phyloP scores from a whole-genome alignment of 768 basidiomycete genomes.

The Stropharia rugosoannulata region DNA sequence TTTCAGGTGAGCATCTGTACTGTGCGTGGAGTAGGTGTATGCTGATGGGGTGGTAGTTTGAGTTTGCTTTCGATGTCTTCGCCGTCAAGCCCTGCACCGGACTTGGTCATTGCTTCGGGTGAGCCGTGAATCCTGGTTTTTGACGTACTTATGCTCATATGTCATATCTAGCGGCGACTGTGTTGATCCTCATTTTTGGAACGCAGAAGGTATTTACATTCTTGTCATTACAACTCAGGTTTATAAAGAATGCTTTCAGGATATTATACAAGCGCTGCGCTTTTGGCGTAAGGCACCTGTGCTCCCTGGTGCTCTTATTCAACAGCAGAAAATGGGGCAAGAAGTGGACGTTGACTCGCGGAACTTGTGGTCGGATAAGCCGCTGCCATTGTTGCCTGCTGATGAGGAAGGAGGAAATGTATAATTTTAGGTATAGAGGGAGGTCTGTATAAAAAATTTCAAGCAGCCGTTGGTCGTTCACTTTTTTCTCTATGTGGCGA shows the following conservation, averaged over 20 bases:
- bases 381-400: no score
- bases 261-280: neutral
- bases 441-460: no score
- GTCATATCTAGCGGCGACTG: slow-evolving; percentile 34
- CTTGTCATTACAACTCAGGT: neutral
- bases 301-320: neutral
- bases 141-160: neutral
- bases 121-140: slow-evolving; percentile 5
- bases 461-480: no score
- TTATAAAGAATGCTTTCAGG: neutral
- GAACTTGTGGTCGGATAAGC: no score
- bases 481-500: no score
- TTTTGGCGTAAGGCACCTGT: neutral
- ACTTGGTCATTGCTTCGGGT: slow-evolving; percentile 48
- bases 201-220: slow-evolving; percentile 35
- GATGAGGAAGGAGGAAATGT: no score
- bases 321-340: neutral
- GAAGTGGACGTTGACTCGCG: neutral
- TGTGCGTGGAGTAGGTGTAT: neutral
- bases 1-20: slow-evolving; percentile 31
- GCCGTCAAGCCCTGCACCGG: slow-evolving; percentile 44
- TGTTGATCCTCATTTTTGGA: slow-evolving; percentile 45
- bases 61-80: slow-evolving; percentile 44
- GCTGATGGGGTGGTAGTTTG: slow-evolving; percentile 26
- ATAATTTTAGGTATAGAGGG: no score